Conservation (phyloP, 768 basidiomycete species). For the Favolaschia claudopus region DNA sequence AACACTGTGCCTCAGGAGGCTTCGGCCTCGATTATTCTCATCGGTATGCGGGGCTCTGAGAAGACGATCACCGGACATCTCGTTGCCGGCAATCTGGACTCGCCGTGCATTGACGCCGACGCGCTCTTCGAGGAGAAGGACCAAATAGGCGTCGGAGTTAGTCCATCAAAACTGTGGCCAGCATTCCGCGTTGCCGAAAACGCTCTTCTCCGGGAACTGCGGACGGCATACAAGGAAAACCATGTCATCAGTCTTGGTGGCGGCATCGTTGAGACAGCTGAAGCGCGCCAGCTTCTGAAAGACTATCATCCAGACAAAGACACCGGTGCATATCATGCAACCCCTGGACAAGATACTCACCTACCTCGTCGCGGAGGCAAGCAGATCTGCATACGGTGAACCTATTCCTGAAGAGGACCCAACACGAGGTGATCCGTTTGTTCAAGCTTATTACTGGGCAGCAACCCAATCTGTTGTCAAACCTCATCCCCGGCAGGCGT, state of each 20-base stretch:
- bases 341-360: conserved; percentile 81
- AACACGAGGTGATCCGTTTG: conserved; percentile 79
- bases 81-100: conserved; percentile 75
- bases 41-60: conserved; percentile 97
- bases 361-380: conserved; percentile 79
- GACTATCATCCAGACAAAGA: conserved; percentile 66
- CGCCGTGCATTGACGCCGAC: conserved; percentile 87
- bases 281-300: conserved; percentile 75
- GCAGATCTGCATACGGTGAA: conserved; percentile 90
- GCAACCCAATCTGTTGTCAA: conserved; percentile 67
- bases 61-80: conserved; percentile 89
- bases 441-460: conserved; percentile 87
- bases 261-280: conserved; percentile 88
- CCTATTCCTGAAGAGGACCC: conserved; percentile 62
- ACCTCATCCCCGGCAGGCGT: conserved; percentile 60
- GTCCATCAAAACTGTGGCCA: conserved; percentile 89
- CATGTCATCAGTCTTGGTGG: conserved; percentile 93
- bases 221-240: conserved; percentile 60
- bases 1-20: conserved; percentile 41
- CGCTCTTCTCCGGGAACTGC: conserved; percentile 70
- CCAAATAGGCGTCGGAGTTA: conserved; percentile 68
- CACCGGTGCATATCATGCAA: conserved; percentile 83
- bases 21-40: conserved; percentile 73
- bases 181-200: conserved; percentile 88
- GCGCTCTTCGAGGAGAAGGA: conserved; percentile 72